Evolutionary conservation across 441 rosid species (phyloP).

Genomic region (Gossypium lobatum): DNA sequence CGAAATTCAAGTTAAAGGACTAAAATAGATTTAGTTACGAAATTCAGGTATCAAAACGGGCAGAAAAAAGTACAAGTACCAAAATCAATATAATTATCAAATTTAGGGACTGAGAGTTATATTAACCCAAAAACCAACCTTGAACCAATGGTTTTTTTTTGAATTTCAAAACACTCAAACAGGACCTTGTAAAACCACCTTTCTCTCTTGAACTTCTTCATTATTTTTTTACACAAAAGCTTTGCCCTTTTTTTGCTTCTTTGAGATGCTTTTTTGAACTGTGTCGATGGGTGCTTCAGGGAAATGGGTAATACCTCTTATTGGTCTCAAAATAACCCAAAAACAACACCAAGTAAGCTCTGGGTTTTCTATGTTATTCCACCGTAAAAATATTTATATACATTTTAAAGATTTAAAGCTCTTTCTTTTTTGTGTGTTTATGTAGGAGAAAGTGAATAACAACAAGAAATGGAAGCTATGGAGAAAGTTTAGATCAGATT

Average conservation of each 20-base stretch:
- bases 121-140: too few relatives aligned
- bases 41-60: too few relatives aligned
- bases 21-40: too few relatives aligned
- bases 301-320: conserved; percentile 82
- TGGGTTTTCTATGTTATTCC: not conserved
- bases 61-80: too few relatives aligned
- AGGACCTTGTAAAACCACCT: not conserved
- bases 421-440: not conserved
- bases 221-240: not conserved
- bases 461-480: conserved; percentile 87
- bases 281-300: conserved; percentile 68
- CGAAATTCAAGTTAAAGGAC: too few relatives aligned
- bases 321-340: conserved; percentile 61
- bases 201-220: not conserved
- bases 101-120: too few relatives aligned
- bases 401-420: not conserved
- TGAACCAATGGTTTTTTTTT: not conserved
- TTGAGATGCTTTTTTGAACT: not conserved
- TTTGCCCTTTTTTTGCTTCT: not conserved
- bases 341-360: conserved; percentile 54
- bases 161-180: conserved; percentile 15
- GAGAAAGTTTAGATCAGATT: conserved; percentile 50
- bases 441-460: conserved; percentile 41
- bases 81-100: too few relatives aligned
- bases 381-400: not conserved